Evolutionary conservation across 2,329 filamentous ascomycete genomes (phyloP).

Genomic region (Penicillium sp.): DNA sequence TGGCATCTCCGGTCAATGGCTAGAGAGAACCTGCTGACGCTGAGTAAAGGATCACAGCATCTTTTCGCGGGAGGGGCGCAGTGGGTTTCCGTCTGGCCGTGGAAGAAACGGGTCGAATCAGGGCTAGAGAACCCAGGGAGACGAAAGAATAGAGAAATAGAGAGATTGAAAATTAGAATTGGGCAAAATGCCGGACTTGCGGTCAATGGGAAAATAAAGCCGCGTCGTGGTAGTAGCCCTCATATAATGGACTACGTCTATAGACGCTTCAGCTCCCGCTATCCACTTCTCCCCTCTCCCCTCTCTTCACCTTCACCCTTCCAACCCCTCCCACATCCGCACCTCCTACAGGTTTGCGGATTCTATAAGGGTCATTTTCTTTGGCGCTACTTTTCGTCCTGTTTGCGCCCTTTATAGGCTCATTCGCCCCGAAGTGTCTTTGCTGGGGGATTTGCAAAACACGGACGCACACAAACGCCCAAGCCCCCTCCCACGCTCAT

Average conservation of each 20-base stretch:
- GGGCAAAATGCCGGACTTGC: not conserved
- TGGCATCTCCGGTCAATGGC: conserved; percentile 1
- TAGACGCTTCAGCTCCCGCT: conserved; percentile 13
- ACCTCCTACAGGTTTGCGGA: not conserved
- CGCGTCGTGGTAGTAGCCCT: not conserved
- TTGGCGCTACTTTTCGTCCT: conserved; percentile 2
- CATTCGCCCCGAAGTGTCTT: conserved; percentile 8
- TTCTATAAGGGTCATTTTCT: not conserved
- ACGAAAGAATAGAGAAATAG: not conserved
- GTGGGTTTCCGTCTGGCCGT: conserved; percentile 2
- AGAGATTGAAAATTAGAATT: not conserved
- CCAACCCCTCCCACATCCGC: not conserved
- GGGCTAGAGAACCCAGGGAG: not conserved
- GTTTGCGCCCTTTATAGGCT: not conserved
- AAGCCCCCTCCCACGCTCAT: conserved; percentile 8
- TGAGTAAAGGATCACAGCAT: not conserved
- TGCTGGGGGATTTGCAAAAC: conserved; percentile 15
- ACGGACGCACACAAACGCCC: conserved; percentile 19
- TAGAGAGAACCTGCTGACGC: not conserved
- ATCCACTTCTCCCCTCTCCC: conserved; percentile 16
- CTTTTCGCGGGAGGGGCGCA: not conserved
- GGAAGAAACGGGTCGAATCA: not conserved
- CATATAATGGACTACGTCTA: conserved; percentile 1
- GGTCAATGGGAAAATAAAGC: conserved; percentile 3
- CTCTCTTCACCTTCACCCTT: conserved; percentile 10